Percentiles rank a stretch among this genome's conserved stretches.
Evolutionary conservation across 345 rosid genomes (phyloP).

Genomic region (Aquilaria yunnanensis): DNA sequence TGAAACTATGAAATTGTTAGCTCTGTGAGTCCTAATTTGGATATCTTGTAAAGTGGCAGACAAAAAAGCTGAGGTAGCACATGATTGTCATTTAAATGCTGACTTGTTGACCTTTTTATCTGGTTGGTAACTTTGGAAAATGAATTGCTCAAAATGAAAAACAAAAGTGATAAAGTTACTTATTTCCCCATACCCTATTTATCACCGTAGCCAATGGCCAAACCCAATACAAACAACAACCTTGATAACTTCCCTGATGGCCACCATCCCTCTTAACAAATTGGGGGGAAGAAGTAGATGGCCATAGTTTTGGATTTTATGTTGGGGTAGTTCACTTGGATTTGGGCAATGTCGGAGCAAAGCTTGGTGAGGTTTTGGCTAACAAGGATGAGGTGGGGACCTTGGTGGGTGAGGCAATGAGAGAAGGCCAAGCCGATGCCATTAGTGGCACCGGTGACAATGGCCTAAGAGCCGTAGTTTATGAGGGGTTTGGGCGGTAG

Average conservation of each 20-base stretch:
- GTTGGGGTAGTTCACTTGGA: slow-evolving; percentile 28
- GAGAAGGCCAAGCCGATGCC: slow-evolving; percentile 88
- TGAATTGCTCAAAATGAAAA: too few species aligned
- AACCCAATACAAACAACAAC: slow-evolving; percentile 19
- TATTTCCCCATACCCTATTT: too few species aligned
- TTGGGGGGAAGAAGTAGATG: slow-evolving; percentile 47
- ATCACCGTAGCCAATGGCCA: too few species aligned
- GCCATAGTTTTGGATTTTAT: slow-evolving; percentile 34
- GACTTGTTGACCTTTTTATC: too few species aligned
- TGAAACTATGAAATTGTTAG: too few species aligned
- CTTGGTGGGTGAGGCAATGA: slow-evolving; percentile 44
- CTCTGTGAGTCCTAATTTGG: too few species aligned
- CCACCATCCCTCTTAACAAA: neutral
- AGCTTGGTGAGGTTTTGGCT: slow-evolving; percentile 55
- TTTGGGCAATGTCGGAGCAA: slow-evolving; percentile 26
- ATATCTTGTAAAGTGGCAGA: too few species aligned
- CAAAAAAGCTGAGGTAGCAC: too few species aligned
- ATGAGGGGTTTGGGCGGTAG: slow-evolving; percentile 39
- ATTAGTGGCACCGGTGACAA: slow-evolving; percentile 77
- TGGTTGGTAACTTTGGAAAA: too few species aligned
- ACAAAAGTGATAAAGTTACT: too few species aligned
- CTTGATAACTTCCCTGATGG: slow-evolving; percentile 39
- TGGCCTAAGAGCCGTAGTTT: slow-evolving; percentile 75
- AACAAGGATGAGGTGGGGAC: slow-evolving; percentile 63
- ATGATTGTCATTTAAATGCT: too few species aligned